Percentiles rank a stretch among this genome's conserved stretches.
Evolutionary conservation across 2,329 filamentous ascomycete genomes (phyloP).

Genomic region (Nemania bipapillata): DNA sequence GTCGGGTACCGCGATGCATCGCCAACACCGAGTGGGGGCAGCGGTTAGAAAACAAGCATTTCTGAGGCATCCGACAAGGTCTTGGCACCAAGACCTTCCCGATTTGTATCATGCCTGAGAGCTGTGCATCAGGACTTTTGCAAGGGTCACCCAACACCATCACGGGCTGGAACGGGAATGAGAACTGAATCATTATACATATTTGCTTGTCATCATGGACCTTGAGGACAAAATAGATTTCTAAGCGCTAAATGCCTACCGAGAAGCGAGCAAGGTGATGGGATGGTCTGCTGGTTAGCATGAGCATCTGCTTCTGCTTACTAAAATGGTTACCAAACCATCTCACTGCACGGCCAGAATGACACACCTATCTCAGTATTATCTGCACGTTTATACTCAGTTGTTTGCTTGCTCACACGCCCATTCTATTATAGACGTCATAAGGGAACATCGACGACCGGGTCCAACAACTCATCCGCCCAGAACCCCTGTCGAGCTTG

Average conservation of each 20-base stretch:
- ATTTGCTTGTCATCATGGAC: neutral
- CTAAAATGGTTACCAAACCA: constrained; percentile 17
- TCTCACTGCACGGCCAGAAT: constrained; percentile 13
- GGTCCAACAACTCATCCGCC: constrained; percentile 19
- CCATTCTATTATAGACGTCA: constrained; percentile 23
- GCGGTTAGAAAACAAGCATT: constrained; percentile 27
- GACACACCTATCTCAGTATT: constrained; percentile 14
- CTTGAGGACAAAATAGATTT: neutral
- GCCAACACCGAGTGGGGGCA: neutral
- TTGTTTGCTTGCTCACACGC: neutral
- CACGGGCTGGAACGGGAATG: constrained; percentile 9
- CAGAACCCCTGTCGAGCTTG: constrained; percentile 30
- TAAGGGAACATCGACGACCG: constrained; percentile 24
- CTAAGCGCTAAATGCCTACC: neutral
- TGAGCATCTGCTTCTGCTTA: constrained; percentile 22
- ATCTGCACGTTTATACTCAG: constrained; percentile 15
- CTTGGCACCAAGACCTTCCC: constrained; percentile 33
- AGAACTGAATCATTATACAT: constrained; percentile 2
- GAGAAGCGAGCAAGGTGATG: neutral
- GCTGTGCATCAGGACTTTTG: constrained; percentile 28
- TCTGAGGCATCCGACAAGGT: constrained; percentile 14
- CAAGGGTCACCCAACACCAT: constrained; percentile 20
- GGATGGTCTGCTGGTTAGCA: constrained; percentile 1
- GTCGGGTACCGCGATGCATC: constrained; percentile 14
- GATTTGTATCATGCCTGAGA: constrained; percentile 16